Conservation (phyloP, 2,329 filamentous ascomycete species). For the Ophiostoma populinum region DNA sequence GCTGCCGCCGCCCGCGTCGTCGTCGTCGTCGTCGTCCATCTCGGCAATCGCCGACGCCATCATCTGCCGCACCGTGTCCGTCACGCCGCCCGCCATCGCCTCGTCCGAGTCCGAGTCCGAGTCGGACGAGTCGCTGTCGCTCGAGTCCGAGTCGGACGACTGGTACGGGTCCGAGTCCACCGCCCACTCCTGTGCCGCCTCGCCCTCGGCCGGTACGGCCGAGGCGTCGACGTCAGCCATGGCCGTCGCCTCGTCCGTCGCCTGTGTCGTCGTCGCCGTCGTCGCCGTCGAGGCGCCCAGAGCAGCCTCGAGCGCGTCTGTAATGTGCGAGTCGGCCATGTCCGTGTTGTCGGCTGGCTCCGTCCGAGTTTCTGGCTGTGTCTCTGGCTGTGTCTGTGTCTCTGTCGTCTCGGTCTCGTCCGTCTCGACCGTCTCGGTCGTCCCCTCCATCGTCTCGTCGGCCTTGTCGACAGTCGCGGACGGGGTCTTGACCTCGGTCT, state of each 20-base stretch:
- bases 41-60: slow-evolving; percentile 67
- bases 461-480: not conserved
- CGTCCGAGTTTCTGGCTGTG: not conserved
- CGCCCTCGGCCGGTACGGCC: slow-evolving; percentile 1
- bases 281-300: slow-evolving; percentile 11
- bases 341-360: not conserved
- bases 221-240: not conserved
- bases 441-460: not conserved
- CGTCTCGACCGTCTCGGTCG: not conserved
- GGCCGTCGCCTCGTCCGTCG: not conserved
- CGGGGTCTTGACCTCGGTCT: no score
- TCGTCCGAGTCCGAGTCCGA: slow-evolving; percentile 45
- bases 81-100: slow-evolving; percentile 51
- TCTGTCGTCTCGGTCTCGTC: not conserved
- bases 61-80: slow-evolving; percentile 68
- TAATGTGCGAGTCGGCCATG: slow-evolving; percentile 9
- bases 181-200: slow-evolving; percentile 51
- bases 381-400: not conserved
- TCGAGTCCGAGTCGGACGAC: slow-evolving; percentile 43
- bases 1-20: slow-evolving; percentile 15
- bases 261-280: not conserved
- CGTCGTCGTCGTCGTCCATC: slow-evolving; percentile 22
- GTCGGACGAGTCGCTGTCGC: slow-evolving; percentile 41
- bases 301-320: slow-evolving; percentile 14
- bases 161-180: slow-evolving; percentile 60